phyloP scores from a whole-genome alignment of 192 early-diverging fungal species.

The Podila horticola region DNA sequence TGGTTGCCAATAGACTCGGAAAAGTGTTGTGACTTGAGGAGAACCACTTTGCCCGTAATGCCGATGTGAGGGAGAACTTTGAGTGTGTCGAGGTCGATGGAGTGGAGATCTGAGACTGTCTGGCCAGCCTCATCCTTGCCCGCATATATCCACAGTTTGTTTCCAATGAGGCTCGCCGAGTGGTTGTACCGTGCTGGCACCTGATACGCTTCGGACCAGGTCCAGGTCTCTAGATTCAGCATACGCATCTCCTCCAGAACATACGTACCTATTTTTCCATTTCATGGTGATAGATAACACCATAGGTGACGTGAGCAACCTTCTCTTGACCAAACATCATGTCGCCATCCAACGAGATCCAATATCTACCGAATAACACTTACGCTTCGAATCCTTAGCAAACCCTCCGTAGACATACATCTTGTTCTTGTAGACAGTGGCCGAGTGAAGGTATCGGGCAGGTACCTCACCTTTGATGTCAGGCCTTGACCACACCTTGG shows the following conservation, averaged over 20 bases:
- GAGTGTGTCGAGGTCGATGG: constrained; percentile 59
- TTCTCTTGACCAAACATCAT: no score
- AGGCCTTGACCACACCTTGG: constrained; percentile 62
- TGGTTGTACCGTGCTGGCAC: constrained; percentile 66
- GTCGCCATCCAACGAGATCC: background rate
- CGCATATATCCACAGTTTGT: constrained; percentile 70
- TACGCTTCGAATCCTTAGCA: constrained; percentile 65
- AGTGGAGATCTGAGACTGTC: constrained; percentile 62
- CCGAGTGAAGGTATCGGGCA: constrained; percentile 64
- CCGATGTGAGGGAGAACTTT: constrained; percentile 50
- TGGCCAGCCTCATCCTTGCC: constrained; percentile 64
- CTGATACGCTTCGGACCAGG: constrained; percentile 57
- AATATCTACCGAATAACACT: constrained; percentile 8
- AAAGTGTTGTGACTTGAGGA: constrained; percentile 69
- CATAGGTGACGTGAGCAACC: no score
- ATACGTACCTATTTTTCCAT: constrained; percentile 53
- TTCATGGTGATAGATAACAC: no score
- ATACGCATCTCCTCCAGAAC: constrained; percentile 63
- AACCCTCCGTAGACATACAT: constrained; percentile 70
- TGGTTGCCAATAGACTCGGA: constrained; percentile 65
- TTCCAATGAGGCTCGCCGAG: constrained; percentile 60
- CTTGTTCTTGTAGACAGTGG: constrained; percentile 68
- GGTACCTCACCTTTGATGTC: constrained; percentile 61
- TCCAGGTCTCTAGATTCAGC: constrained; percentile 66
- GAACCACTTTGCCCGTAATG: constrained; percentile 56